phyloP scores from a whole-genome alignment of 768 basidiomycete species.

The Auricularia sp. region DNA sequence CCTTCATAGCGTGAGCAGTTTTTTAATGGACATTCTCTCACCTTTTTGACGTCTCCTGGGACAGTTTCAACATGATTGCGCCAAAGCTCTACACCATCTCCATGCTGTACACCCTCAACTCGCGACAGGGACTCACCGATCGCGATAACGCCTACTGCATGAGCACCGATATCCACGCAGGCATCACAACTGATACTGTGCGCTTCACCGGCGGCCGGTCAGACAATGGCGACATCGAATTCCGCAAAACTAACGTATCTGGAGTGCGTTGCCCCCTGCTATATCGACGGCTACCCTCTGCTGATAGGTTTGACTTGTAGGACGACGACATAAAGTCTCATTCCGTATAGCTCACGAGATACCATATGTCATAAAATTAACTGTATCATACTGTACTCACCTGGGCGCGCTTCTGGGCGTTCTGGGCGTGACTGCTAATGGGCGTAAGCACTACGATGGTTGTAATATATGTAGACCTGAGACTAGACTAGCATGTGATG shows the following conservation, averaged over 20 bases:
- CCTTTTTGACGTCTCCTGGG: no score
- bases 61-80: conserved; percentile 4
- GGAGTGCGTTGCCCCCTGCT: background rate
- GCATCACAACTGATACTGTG: background rate
- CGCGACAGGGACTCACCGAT: conserved; percentile 3
- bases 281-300: no score
- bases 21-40: background rate
- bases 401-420: no score
- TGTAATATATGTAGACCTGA: no score
- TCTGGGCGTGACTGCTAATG: no score
- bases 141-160: background rate
- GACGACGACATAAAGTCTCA: no score
- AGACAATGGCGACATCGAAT: background rate
- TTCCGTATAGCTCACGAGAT: background rate
- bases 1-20: background rate
- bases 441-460: no score
- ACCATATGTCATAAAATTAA: background rate
- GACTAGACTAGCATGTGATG: no score
- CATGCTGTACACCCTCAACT: conserved; percentile 7
- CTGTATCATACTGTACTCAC: no score
- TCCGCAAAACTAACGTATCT: background rate
- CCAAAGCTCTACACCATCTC: conserved; percentile 8
- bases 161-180: background rate
- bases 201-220: background rate
- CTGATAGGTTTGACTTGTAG: no score